Percentiles rank a stretch among this genome's conserved stretches.
Conservation (phyloP, 2,329 filamentous ascomycete genomes). For the Rosellinia necatrix region DNA sequence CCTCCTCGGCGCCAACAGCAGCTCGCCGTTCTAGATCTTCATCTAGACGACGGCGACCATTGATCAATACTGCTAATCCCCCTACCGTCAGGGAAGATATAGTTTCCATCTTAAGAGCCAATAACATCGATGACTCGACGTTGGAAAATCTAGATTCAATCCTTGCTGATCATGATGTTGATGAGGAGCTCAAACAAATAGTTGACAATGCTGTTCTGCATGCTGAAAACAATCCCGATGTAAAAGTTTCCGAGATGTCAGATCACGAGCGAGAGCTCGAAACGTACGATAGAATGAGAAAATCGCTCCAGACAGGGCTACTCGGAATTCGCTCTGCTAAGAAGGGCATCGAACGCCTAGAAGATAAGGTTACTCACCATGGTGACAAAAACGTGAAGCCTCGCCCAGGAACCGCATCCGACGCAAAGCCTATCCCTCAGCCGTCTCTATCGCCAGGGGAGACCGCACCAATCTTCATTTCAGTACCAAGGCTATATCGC, state of each 20-base stretch:
- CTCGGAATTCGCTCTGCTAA: conserved; percentile 57
- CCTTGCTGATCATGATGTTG: conserved; percentile 45
- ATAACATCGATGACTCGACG: conserved; percentile 63
- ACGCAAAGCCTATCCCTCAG: background rate
- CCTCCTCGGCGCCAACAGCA: conserved; percentile 36
- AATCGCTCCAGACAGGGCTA: conserved; percentile 56
- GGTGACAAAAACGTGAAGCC: conserved; percentile 37
- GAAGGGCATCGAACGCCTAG: conserved; percentile 62
- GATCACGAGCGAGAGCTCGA: conserved; percentile 49
- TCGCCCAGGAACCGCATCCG: conserved; percentile 10
- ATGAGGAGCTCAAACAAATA: conserved; percentile 37
- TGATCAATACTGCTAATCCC: conserved; percentile 59
- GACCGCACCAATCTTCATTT: conserved; percentile 45
- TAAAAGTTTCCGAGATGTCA: conserved; percentile 31
- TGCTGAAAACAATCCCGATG: conserved; percentile 36
- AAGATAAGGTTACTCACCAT: conserved; percentile 53
- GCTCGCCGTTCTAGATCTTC: conserved; percentile 43
- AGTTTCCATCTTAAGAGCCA: conserved; percentile 54
- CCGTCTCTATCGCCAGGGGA: conserved; percentile 26
- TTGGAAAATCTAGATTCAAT: conserved; percentile 62
- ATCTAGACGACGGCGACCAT: conserved; percentile 50
- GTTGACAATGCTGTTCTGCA: conserved; percentile 36
- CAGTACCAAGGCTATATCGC: conserved; percentile 53
- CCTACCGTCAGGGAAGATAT: conserved; percentile 62
- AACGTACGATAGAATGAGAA: conserved; percentile 55